A percentile compares a stretch with the other conserved stretches of the same genome.
phyloP scores from a whole-genome alignment of 169 alveolate genomes.

The Plasmodium ovale region DNA sequence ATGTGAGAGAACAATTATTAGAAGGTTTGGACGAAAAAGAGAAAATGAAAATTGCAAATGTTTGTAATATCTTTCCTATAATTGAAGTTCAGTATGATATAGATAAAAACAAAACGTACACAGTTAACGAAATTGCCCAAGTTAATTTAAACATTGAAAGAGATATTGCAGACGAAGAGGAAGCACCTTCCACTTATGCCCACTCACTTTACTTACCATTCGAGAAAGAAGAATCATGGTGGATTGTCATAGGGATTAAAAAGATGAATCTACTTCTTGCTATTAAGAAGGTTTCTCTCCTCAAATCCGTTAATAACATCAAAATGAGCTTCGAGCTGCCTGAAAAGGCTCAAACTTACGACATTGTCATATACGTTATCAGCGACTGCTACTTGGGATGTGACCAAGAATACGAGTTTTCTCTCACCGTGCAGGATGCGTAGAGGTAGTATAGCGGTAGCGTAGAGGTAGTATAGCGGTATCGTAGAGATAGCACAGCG shows the following conservation, averaged over 20 bases:
- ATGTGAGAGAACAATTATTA: slow-evolving; percentile 90
- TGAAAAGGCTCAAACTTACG: slow-evolving; percentile 84
- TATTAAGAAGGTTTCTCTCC: slow-evolving; percentile 89
- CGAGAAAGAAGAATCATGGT: slow-evolving; percentile 99
- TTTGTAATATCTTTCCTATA: slow-evolving; percentile 92
- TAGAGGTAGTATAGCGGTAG: background rate
- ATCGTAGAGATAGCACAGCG: too few species aligned
- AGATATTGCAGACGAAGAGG: slow-evolving; percentile 85
- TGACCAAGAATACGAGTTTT: slow-evolving; percentile 85
- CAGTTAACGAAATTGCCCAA: slow-evolving; percentile 69
- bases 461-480: background rate
- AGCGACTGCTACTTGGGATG: slow-evolving; percentile 90
- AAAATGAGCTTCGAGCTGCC: slow-evolving; percentile 88
- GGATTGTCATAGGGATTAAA: slow-evolving; percentile 97
- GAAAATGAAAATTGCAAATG: slow-evolving; percentile 88
- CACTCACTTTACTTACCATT: slow-evolving; percentile 95
- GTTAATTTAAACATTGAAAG: slow-evolving; percentile 76
- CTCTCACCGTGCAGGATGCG: slow-evolving; percentile 17
- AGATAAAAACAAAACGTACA: slow-evolving; percentile 75
- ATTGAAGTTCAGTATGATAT: slow-evolving; percentile 85
- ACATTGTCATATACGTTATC: slow-evolving; percentile 85
- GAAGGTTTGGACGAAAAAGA: slow-evolving; percentile 85
- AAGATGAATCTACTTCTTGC: slow-evolving; percentile 90
- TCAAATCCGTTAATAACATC: slow-evolving; percentile 76
- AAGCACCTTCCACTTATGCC: slow-evolving; percentile 88